Base-by-base conservation (phyloP, 1,139 yeast genomes). In the Meyerozyma carpophila region DNA sequence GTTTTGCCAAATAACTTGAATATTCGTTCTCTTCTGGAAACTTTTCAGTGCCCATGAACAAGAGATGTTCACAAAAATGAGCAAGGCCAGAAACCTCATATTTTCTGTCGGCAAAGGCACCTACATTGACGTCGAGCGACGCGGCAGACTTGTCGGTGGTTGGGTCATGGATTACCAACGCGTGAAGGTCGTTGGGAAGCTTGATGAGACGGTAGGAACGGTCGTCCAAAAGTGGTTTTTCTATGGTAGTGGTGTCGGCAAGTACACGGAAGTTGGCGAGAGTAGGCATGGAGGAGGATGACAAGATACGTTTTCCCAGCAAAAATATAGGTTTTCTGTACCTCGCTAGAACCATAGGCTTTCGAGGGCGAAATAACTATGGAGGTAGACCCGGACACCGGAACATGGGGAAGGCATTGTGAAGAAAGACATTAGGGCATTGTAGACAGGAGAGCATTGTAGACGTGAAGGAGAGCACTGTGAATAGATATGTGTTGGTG, bases 1-100 rank as follows among this genome's bases (percentile, higher is more conserved):
- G 95, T 48, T 84, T 81, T 6, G 95, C 75, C 48, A 93, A 68
- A 60, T 77, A 93, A 44, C 83, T 79, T 39, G 84, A 74, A 62
- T 93, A 93, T 54, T 89, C 98, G 61, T 89, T 90, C 62, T 93
- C 98, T 47, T 77, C 73, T 0, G 98, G 98, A 57, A 84, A 93
- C 64, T 90, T 91, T 53, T 79, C 73, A 4, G 98, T 91, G n/a
- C 98, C 98, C 96, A 93, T 89, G 62, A 93, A 93, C 48, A 93
- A 70, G 52, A 93, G 72, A 65, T 93, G 98, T 66, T 93, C 98
- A 65, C 97, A 90, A 63, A 93, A 93, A 65, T 93, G 98, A 3
- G 98, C 98, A 49, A 93, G 70, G 1, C 98, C 98, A 2, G 91
- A 84, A 27, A 89, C 63, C 26, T 74, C 70, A 49, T 64, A 73